A percentile compares a stretch with the other conserved stretches of the same genome.
Conservation (phyloP, 73 alveolate species). For the Paramecium sexaurelia region DNA sequence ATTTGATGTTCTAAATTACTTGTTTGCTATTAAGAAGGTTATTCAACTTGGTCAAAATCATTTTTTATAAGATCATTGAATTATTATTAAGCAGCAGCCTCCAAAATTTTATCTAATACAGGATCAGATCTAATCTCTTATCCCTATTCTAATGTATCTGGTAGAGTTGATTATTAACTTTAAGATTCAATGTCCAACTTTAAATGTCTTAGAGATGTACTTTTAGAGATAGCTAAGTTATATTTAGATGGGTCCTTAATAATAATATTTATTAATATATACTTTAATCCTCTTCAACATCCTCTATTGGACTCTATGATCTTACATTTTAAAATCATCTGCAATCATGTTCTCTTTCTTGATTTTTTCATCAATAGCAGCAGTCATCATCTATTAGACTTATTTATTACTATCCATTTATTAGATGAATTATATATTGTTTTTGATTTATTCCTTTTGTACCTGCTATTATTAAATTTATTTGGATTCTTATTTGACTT, state of each 20-base stretch:
- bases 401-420: slow-evolving; percentile 41
- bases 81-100: background rate
- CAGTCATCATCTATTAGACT: slow-evolving; percentile 34
- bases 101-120: background rate
- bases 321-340: slow-evolving; percentile 50
- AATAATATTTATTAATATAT: background rate
- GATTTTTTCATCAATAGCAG: slow-evolving; percentile 39
- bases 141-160: background rate
- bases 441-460: background rate
- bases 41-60: background rate
- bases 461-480: background rate
- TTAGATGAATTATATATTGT: background rate
- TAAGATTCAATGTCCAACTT: background rate
- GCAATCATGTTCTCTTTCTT: slow-evolving; percentile 11
- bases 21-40: background rate
- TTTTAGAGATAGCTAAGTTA: slow-evolving; percentile 40
- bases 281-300: slow-evolving; percentile 22
- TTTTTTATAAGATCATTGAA: background rate
- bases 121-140: slow-evolving; percentile 17
- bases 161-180: background rate
- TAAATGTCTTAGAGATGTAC: slow-evolving; percentile 38
- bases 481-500: background rate
- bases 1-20: background rate
- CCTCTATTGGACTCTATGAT: slow-evolving; percentile 13
- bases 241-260: slow-evolving; percentile 20